These are phyloP conservation scores for Babesia bovis DNA, from an alignment of 169 alveolate genomes.

Conservation along the genomic window DNA sequence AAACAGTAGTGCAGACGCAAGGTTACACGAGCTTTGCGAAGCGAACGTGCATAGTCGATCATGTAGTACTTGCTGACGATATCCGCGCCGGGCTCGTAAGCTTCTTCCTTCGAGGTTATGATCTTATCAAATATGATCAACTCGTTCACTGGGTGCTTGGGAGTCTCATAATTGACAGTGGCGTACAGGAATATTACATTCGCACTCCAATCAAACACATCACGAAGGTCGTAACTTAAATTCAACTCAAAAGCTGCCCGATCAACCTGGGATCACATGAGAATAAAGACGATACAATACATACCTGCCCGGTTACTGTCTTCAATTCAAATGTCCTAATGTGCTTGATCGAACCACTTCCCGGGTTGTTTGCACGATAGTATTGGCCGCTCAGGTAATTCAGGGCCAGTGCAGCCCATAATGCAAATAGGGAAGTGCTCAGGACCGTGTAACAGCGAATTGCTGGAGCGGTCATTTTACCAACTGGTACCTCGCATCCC, in stretches of 20 bases:
- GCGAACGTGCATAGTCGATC: slow-evolving; percentile 58
- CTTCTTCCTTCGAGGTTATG: slow-evolving; percentile 23
- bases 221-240: slow-evolving; percentile 55
- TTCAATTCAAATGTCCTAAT: slow-evolving; percentile 49
- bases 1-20: slow-evolving; percentile 39
- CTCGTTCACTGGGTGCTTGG: slow-evolving; percentile 45
- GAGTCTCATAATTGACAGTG: slow-evolving; percentile 58
- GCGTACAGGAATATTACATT: slow-evolving; percentile 51
- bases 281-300: background rate
- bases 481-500: slow-evolving; percentile 16
- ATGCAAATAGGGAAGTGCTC: slow-evolving; percentile 40
- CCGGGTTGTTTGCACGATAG: background rate
- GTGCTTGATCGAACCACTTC: slow-evolving; percentile 28
- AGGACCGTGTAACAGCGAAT: slow-evolving; percentile 40
- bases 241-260: slow-evolving; percentile 57
- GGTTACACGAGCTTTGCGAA: slow-evolving; percentile 33
- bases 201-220: slow-evolving; percentile 66
- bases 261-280: slow-evolving; percentile 27
- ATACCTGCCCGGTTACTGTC: slow-evolving; percentile 16
- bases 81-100: slow-evolving; percentile 35
- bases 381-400: slow-evolving; percentile 46
- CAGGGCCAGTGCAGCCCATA: slow-evolving; percentile 35
- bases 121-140: slow-evolving; percentile 56
- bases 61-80: slow-evolving; percentile 49
- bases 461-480: slow-evolving; percentile 33